Base-by-base conservation (phyloP, 2,329 filamentous ascomycete species). In the Microascus cirrosus region DNA sequence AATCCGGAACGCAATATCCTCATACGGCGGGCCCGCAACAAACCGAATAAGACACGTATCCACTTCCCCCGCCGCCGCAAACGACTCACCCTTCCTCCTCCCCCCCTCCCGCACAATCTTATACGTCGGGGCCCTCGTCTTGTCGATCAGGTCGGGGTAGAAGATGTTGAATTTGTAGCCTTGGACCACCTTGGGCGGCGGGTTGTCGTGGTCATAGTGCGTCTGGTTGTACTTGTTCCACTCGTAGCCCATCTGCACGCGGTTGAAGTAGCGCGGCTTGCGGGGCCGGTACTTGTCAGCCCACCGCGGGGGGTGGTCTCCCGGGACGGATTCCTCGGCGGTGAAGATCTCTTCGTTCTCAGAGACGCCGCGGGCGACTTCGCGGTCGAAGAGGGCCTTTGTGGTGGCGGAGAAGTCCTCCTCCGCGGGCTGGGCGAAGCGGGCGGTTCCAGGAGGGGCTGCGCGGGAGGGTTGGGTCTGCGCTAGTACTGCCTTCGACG, bases 211-310 rank as follows among this genome's bases (percentile, higher is more conserved):
- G 70, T 97, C 94, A 74, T 99, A 99, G 73, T 99, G 94, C 13
- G 94, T 99, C 74, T 99, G 94, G 68, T 99, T 99, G 80, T 99
- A 99, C 73, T 99, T 99, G 78, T 99, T 99, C 94, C 94, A 99
- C 71, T 99, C 94, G 71, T 97, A 99, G 57, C 94, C 94, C 89
- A 96, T 96, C 71, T 96, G 92, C 53, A 97, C 92, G 48, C 94
- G 87, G 69, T 97, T 97, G 80, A 99, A 99, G 74, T 96, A 97
- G 60, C 88, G 84, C 13, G 94, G 94, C 73, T 97, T 99, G 62
- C 94, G 83, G 8, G 93, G 91, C 45, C 87, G 83, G 71, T 95
- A 88, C 71, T 93, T 91, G 68, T 85, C 84, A 6, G 87, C 85
- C 91, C 91, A 96, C 62, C 85, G 82, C 3, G 90, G 86, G 63